Percentiles rank a stretch among this genome's conserved stretches.
These are phyloP conservation scores for Cladorrhinum sp. DNA, from an alignment of 2,329 filamentous ascomycete genomes.

Conservation along the genomic window DNA sequence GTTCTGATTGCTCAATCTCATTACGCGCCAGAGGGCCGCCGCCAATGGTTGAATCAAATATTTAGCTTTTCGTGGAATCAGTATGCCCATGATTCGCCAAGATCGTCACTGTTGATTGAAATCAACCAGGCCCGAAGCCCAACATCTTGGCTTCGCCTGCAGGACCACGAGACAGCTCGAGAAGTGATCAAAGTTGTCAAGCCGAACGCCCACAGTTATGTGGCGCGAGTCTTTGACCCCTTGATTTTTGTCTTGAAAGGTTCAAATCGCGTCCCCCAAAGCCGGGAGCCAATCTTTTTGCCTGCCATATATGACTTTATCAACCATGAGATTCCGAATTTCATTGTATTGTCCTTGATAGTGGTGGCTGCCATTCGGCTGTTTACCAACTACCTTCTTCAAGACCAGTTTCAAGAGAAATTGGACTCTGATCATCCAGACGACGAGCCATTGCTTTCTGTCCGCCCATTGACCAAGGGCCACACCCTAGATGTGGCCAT, in stretches of 20 bases:
- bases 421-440: conserved; percentile 45
- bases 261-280: conserved; percentile 61
- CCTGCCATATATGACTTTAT: conserved; percentile 66
- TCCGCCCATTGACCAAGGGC: conserved; percentile 59
- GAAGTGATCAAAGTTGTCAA: conserved; percentile 76
- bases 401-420: conserved; percentile 54
- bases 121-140: conserved; percentile 75
- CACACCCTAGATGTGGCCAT: conserved; percentile 69
- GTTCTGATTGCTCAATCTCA: conserved; percentile 74
- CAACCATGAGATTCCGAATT: conserved; percentile 55
- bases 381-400: conserved; percentile 71
- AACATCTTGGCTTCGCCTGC: conserved; percentile 70
- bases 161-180: conserved; percentile 74
- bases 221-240: conserved; percentile 72
- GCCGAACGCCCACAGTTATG: conserved; percentile 66
- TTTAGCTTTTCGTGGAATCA: conserved; percentile 31
- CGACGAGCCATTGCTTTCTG: conserved; percentile 52
- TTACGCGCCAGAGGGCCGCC: conserved; percentile 62
- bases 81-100: conserved; percentile 24
- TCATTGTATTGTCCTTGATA: conserved; percentile 61
- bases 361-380: conserved; percentile 63
- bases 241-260: conserved; percentile 68
- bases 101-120: conserved; percentile 49
- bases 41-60: conserved; percentile 37
- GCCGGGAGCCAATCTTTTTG: conserved; percentile 47